A percentile compares a stretch with the other conserved stretches of the same genome.
Evolutionary conservation across 2,329 filamentous ascomycete species (phyloP).

Genomic region (Xylaria sp.): DNA sequence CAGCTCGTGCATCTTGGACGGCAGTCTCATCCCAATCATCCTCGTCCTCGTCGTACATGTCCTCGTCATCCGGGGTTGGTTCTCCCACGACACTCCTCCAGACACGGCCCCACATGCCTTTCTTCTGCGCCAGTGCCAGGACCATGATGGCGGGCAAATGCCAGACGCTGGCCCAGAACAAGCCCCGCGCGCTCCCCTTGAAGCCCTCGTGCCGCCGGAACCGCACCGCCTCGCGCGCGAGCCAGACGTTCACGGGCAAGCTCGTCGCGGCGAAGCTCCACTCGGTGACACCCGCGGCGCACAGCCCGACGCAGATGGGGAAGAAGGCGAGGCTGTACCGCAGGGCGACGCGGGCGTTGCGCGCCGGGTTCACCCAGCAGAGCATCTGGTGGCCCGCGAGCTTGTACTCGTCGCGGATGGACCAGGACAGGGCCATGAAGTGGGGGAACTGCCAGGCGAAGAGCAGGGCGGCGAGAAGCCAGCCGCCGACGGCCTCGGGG

Average conservation of each 20-base stretch:
- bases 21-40: slow-evolving; percentile 13
- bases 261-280: slow-evolving; percentile 86
- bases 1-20: slow-evolving; percentile 11
- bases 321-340: slow-evolving; percentile 88
- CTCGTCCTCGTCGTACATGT: slow-evolving; percentile 65
- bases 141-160: slow-evolving; percentile 91
- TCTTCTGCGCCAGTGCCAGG: slow-evolving; percentile 90
- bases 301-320: slow-evolving; percentile 84
- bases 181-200: slow-evolving; percentile 79
- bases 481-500: slow-evolving; percentile 76
- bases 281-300: slow-evolving; percentile 82
- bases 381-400: slow-evolving; percentile 76
- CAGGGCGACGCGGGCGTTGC: slow-evolving; percentile 87
- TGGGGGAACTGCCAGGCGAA: slow-evolving; percentile 99
- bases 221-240: slow-evolving; percentile 78
- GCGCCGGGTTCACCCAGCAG: slow-evolving; percentile 84
- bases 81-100: slow-evolving; percentile 74
- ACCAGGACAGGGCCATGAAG: slow-evolving; percentile 93
- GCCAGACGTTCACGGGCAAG: slow-evolving; percentile 84
- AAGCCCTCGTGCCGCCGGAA: slow-evolving; percentile 85
- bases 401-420: slow-evolving; percentile 89
- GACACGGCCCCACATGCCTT: slow-evolving; percentile 87
- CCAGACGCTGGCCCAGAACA: slow-evolving; percentile 99
- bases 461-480: slow-evolving; percentile 84
- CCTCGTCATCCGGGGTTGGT: slow-evolving; percentile 65